Percentiles rank a stretch among this genome's conserved stretches.
phyloP scores from a whole-genome alignment of 371 early-diverging fungal species.

The Mucor lusitanicus region DNA sequence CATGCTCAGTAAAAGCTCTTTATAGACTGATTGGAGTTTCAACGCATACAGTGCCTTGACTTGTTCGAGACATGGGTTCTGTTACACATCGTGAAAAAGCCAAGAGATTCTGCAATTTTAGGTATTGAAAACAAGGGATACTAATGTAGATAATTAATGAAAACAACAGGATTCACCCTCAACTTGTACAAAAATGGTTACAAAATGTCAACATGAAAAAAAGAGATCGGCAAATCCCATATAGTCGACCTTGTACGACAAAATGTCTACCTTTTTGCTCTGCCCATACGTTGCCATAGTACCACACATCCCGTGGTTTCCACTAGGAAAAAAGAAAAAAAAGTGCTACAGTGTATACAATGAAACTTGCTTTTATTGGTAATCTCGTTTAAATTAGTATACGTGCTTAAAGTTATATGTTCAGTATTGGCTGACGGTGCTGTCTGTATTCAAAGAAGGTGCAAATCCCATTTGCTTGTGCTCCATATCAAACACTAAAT shows the following conservation, averaged over 20 bases:
- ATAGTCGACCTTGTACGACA: neutral
- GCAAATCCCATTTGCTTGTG: conserved; percentile 45
- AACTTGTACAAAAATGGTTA: neutral
- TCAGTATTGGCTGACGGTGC: neutral
- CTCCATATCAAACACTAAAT: conserved; percentile 46
- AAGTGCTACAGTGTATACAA: neutral
- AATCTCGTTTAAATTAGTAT: neutral
- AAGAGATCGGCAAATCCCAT: neutral
- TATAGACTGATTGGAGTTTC: neutral
- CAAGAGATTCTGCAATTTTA: neutral
- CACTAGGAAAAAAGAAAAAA: neutral
- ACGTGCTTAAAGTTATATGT: neutral
- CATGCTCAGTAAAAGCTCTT: neutral
- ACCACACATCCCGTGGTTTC: neutral
- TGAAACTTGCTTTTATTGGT: neutral
- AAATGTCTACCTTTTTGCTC: neutral
- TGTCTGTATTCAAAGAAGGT: neutral
- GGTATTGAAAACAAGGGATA: neutral
- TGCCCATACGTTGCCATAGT: neutral
- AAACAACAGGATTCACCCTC: neutral
- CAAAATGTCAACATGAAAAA: neutral
- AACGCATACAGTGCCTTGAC: neutral
- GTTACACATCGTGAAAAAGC: neutral
- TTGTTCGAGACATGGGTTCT: conserved; percentile 3
- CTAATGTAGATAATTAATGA: neutral